These are phyloP conservation scores for Aurantiochytrium sp. DNA, from an alignment of 108 stramenopile genomes.

Conservation along the genomic window DNA sequence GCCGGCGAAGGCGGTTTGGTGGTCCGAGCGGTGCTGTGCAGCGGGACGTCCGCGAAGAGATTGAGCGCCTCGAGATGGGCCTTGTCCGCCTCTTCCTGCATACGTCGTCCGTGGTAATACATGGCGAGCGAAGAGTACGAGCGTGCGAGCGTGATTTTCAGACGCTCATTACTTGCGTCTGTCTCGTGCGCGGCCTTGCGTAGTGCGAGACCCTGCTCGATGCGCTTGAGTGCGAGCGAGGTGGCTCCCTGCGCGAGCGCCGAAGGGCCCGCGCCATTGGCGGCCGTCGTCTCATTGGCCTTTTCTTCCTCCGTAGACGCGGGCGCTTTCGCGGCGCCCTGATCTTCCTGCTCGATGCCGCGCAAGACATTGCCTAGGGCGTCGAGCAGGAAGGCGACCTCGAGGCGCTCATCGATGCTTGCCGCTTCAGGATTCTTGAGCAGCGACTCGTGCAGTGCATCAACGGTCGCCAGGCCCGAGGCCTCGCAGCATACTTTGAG, in stretches of 20 bases:
- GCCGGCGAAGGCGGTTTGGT: background rate
- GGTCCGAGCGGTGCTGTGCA: background rate
- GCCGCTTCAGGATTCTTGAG: background rate
- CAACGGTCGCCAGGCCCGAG: background rate
- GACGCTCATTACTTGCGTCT: background rate
- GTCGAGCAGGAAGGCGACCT: background rate
- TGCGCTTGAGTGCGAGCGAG: background rate
- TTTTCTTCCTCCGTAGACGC: background rate
- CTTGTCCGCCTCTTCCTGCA: background rate
- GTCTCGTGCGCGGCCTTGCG: background rate
- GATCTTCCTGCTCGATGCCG: background rate
- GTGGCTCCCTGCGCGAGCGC: too few species aligned
- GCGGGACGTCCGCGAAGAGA: background rate
- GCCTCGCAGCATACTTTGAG: background rate
- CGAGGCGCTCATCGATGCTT: background rate
- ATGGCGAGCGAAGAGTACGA: background rate
- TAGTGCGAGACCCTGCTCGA: background rate
- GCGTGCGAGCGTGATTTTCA: background rate
- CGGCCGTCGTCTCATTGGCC: background rate
- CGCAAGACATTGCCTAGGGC: background rate
- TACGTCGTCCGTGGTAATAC: background rate
- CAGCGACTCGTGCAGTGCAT: background rate
- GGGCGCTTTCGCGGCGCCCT: background rate
- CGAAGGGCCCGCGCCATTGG: too few species aligned
- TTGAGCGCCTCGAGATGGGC: slow-evolving; percentile 21